These are phyloP conservation scores for Cyberlindnera japonica DNA, from an alignment of 805 yeast genomes.

Conservation along the genomic window DNA sequence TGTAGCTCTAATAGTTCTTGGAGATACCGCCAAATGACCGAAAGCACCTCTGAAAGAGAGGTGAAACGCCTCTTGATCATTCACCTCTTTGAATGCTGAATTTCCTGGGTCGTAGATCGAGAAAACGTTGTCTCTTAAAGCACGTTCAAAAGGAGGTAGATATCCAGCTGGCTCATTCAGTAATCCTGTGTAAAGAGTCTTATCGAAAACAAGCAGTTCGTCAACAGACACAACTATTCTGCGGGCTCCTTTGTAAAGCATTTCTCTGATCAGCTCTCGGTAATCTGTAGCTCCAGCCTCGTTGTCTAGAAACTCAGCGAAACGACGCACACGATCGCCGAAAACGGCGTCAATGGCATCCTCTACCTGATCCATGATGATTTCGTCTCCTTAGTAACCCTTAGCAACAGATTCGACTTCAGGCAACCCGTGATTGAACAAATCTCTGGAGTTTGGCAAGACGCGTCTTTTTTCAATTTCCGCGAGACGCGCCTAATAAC, in stretches of 20 bases:
- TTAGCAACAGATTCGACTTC: no score
- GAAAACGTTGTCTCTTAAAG: conserved; percentile 73
- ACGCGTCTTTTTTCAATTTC: not conserved
- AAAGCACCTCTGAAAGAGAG: conserved; percentile 87
- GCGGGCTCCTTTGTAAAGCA: conserved; percentile 63
- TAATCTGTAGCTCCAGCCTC: conserved; percentile 56
- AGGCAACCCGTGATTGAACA: not conserved
- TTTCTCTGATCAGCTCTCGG: conserved; percentile 62
- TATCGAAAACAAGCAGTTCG: conserved; percentile 82
- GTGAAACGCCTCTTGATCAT: conserved; percentile 61
- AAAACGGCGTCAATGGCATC: conserved; percentile 43
- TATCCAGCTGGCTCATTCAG: conserved; percentile 76
- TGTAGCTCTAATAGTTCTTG: conserved; percentile 77
- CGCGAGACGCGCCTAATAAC: conserved; percentile 16
- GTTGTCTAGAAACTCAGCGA: conserved; percentile 79
- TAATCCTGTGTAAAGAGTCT: conserved; percentile 71
- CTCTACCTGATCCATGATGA: conserved; percentile 23
- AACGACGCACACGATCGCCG: conserved; percentile 81
- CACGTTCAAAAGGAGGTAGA: conserved; percentile 86
- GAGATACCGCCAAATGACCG: conserved; percentile 83
- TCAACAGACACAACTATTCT: conserved; percentile 78
- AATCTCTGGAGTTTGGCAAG: not conserved
- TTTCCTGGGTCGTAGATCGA: conserved; percentile 65
- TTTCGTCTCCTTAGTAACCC: not conserved
- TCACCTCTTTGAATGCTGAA: conserved; percentile 47